phyloP scores from a whole-genome alignment of 352 stramenopile genomes.

The Phytopythium kandeliae region DNA sequence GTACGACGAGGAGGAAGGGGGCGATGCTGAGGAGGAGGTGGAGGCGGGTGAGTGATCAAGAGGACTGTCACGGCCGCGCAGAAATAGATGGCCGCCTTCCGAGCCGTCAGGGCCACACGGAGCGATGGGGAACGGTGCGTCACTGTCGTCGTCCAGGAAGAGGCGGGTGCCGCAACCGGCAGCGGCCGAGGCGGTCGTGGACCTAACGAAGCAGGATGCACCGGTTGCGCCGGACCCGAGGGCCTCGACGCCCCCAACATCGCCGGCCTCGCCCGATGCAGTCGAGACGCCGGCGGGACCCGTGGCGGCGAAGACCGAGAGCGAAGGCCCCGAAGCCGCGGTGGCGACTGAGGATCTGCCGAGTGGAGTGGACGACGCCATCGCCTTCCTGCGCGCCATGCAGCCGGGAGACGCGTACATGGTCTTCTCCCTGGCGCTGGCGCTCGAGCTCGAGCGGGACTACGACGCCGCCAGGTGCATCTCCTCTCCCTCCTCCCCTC shows the following conservation, averaged over 20 bases:
- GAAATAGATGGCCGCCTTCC: not conserved
- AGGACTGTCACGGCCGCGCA: no score
- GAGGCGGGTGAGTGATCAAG: not conserved
- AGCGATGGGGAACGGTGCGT: slow-evolving; percentile 7
- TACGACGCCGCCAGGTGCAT: slow-evolving; percentile 30
- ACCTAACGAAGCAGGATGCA: no score
- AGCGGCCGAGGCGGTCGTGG: not conserved
- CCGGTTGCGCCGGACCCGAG: no score
- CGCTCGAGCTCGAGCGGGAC: slow-evolving; percentile 25
- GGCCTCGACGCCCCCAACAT: no score
- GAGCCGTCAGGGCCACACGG: not conserved
- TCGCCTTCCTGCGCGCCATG: slow-evolving; percentile 24
- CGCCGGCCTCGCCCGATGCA: no score
- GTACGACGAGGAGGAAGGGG: slow-evolving; percentile 1
- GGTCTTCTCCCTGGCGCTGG: slow-evolving; percentile 38
- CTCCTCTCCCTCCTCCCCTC: no score
- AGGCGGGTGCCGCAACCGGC: not conserved
- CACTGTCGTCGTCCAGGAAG: slow-evolving; percentile 1
- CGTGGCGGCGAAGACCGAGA: not conserved
- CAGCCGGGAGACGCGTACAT: slow-evolving; percentile 17
- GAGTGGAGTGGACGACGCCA: slow-evolving; percentile 6
- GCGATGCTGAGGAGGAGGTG: not conserved
- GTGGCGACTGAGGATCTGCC: not conserved
- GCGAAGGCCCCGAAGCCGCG: not conserved
- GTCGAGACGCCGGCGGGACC: not conserved